Percentiles rank a stretch among this genome's conserved stretches.
These are phyloP conservation scores for Chlorella sp. DNA, from an alignment of 139 green algal species.

Conservation along the genomic window DNA sequence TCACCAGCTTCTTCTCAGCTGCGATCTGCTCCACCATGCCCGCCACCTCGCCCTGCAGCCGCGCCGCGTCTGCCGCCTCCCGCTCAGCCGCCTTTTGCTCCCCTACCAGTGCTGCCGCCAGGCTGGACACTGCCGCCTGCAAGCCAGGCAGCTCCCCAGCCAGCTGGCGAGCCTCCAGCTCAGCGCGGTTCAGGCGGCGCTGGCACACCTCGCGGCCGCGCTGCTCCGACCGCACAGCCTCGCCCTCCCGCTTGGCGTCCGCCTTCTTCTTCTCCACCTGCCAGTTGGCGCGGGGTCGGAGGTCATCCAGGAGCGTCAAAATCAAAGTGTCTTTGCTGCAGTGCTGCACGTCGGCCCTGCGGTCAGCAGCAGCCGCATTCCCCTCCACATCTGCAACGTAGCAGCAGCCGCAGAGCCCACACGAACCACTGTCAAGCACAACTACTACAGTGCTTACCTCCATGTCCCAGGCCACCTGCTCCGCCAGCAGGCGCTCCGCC, in stretches of 20 bases:
- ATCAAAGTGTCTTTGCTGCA: no score
- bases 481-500: constrained; percentile 30
- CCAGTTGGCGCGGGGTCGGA: no score
- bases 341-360: no score
- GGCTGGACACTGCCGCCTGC: constrained; percentile 24
- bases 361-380: no score
- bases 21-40: constrained; percentile 31
- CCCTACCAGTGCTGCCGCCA: constrained; percentile 8
- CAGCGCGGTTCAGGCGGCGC: constrained; percentile 10
- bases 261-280: constrained; percentile 31
- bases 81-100: constrained; percentile 16
- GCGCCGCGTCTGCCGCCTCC: constrained; percentile 10
- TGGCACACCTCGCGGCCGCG: background rate
- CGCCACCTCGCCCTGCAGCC: constrained; percentile 41
- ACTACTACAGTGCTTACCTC: constrained; percentile 9
- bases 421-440: no score
- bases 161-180: constrained; percentile 14
- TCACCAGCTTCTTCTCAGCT: constrained; percentile 37
- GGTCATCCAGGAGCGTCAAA: no score
- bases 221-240: constrained; percentile 4
- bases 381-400: no score
- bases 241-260: constrained; percentile 22
- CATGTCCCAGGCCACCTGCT: constrained; percentile 33
- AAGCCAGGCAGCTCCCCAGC: constrained; percentile 10
- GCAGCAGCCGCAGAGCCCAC: no score